Evolutionary conservation across 208 protist species (phyloP).

Genomic region (Herpetomonas muscarum): DNA sequence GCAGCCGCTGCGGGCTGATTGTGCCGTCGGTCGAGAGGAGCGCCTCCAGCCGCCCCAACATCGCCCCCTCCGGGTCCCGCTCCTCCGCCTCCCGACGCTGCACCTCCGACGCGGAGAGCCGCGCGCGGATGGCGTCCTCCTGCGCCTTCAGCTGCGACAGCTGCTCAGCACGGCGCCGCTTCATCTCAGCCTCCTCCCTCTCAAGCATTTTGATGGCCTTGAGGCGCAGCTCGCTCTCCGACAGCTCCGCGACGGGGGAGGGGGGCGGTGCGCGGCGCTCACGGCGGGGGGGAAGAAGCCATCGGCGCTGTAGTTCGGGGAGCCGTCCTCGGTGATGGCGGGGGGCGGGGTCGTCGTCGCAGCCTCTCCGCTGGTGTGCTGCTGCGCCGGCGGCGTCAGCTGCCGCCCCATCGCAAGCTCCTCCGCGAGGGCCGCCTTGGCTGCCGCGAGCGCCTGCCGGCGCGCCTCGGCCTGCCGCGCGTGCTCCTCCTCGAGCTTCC

Average conservation of each 20-base stretch:
- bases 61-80: constrained; percentile 24
- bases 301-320: neutral
- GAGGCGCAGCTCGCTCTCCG: constrained; percentile 31
- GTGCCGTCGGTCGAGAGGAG: constrained; percentile 32
- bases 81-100: constrained; percentile 20
- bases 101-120: constrained; percentile 4
- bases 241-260: neutral
- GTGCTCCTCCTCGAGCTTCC: constrained; percentile 23
- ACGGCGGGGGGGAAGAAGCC: no score
- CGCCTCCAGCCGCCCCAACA: constrained; percentile 28
- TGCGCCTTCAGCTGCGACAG: constrained; percentile 14
- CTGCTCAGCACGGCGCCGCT: constrained; percentile 14
- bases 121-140: constrained; percentile 7
- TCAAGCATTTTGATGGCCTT: constrained; percentile 76
- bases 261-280: neutral
- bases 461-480: constrained; percentile 25
- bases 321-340: neutral
- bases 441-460: constrained; percentile 43
- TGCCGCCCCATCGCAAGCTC: constrained; percentile 36
- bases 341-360: neutral
- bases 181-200: constrained; percentile 49
- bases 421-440: constrained; percentile 47
- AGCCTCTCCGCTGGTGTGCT: neutral
- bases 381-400: neutral
- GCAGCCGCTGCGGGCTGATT: no score